Evolutionary conservation across 2,329 filamentous ascomycete species (phyloP), one percentile per base, ranked within the genome.

Genomic region (Diatrype stigma): DNA sequence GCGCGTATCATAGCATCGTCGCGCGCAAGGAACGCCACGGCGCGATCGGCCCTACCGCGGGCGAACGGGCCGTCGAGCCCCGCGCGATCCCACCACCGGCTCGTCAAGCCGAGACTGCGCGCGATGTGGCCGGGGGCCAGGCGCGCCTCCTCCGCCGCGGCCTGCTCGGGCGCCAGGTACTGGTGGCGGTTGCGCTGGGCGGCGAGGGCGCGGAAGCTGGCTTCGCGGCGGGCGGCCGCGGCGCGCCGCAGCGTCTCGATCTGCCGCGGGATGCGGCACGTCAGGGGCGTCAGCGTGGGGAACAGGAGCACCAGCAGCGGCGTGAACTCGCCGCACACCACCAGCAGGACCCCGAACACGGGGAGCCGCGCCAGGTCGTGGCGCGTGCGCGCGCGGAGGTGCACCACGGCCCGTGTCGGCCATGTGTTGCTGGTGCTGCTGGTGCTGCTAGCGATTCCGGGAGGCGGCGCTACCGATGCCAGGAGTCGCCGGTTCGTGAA

Each of bases 281-380:
- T 87, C 60, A 83, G 82, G 0, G 93, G 93, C 23, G 96, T 87
- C 21, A 90, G 74, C 35, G 73, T 73, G 19, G 85, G 84, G 23
- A 96, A 73, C 30, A 84, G 80, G 6, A 91, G 73, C 1, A 96
- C 86, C 6, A 95, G 70, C 6, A 97, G 64, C 0, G 92, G 90
- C 1, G 92, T 89, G 71, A 96, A 86, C 70, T 97, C 93, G 23
- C 91, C 93, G 65, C 88, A 89, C 16, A 96, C 56, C 1, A 93
- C 62, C 6, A 96, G 76, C 46, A 96, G 73, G 3, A 96, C 54
- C 0, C 75, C 85, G 66, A 99, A 96, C 1, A 88, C 68, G 0
- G 92, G 90, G 48, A 96, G 75, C 22, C 90, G 85, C n/a, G 82
- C 73, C 44, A 90, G 71, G 67, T 97, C 94, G 61, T 87, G 80